Evolutionary conservation across 176 grass and related monocot species (phyloP), one percentile per base, ranked within the genome.

Genomic region (Lolium rigidum): DNA sequence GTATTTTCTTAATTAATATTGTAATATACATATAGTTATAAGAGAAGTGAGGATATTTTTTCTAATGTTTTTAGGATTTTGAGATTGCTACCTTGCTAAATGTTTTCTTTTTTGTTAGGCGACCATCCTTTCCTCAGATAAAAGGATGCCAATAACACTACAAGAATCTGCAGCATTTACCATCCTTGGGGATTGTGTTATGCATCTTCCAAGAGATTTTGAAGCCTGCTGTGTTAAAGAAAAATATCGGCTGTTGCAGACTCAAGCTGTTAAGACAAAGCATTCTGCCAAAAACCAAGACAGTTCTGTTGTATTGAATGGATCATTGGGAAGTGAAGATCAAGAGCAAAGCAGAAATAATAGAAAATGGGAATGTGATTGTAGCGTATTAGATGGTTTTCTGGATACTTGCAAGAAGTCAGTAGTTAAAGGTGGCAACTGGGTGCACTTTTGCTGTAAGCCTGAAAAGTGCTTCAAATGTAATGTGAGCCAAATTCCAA

Each of bases 111-210:
- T 79, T 72, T 92, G 81, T 62, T 89, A 95, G 96, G 78, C 73
- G 60, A 71, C 54, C 41, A 50, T 95, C 55, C 74, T 78, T 74
- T 92, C 88, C 20, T 92, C 86, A 69, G 86, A 95, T 89, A 79
- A 78, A 88, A 89, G 70, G 67, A 91, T 98, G 88, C 93, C 96
- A 17, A 22, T 72, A 48, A 51, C 59, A 69, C 79, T 98, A 17
- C 89, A 91, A 60, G 88, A 90, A 52, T 88, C 71, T 74, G 80
- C 93, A 61, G 7, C 76, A 67, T 92, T 92, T 81, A 89, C 82
- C 54, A 70, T 94, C 70, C 84, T 98, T 39, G 96, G 96, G 62
- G 86, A 87, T 74, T 94, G 86, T 82, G 26, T 52, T 46, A 13
- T 66, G 24, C 74, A 90, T 84, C 21, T 82, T 76, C 57, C 57